Evolutionary conservation across 768 basidiomycete species (phyloP).

Genomic region (Russula foetens): DNA sequence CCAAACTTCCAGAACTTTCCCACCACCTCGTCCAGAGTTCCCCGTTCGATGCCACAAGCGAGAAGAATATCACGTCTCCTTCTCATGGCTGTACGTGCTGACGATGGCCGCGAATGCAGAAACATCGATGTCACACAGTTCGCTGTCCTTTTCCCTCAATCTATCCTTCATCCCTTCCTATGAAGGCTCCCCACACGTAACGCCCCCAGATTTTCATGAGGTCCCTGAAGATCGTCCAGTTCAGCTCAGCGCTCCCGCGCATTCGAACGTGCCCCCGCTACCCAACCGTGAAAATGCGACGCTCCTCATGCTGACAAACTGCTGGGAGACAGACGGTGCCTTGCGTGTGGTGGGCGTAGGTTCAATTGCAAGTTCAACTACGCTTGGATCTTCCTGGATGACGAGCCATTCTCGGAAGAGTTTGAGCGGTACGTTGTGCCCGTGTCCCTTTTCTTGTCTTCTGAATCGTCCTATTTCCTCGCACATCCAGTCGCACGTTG

Average conservation of each 20-base stretch:
- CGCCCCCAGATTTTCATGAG: not conserved
- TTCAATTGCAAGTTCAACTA: constrained; percentile 79
- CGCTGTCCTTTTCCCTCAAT: not conserved
- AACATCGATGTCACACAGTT: not conserved
- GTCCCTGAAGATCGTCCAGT: too few species aligned
- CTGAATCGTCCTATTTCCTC: not conserved
- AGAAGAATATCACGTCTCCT: not conserved
- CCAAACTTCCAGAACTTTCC: too few species aligned
- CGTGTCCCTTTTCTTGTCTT: not conserved
- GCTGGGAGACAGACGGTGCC: constrained; percentile 46
- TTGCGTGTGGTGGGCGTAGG: constrained; percentile 70
- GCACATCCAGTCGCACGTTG: constrained; percentile 23
- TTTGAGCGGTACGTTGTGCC: constrained; percentile 50
- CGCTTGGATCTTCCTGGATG: constrained; percentile 87
- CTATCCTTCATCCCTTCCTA: not conserved
- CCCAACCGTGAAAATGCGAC: constrained; percentile 26
- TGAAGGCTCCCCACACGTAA: not conserved
- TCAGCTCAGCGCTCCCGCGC: not conserved
- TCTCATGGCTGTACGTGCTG: not conserved
- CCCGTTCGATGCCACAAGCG: too few species aligned
- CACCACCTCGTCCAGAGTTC: too few species aligned
- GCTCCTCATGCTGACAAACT: constrained; percentile 50
- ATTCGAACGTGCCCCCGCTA: not conserved
- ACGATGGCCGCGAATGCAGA: too few species aligned
- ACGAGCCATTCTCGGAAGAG: constrained; percentile 67